Conservation (phyloP, 495 filamentous ascomycete species). For the Cercophora samala region DNA sequence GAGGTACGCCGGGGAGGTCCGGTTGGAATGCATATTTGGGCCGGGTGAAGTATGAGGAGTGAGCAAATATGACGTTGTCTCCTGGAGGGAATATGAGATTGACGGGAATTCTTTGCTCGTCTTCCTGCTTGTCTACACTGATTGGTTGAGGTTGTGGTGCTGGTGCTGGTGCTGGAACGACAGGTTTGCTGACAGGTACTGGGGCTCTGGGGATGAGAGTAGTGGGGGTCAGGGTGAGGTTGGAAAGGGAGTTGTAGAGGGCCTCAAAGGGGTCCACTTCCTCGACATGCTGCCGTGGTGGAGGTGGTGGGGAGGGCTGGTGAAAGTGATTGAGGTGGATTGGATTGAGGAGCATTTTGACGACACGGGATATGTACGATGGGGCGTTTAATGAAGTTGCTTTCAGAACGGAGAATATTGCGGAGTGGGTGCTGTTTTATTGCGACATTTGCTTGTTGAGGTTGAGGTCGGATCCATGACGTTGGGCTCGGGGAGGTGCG, state of each 20-base stretch:
- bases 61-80: conserved; percentile 28
- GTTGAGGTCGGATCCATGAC: not conserved
- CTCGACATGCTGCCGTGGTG: not conserved
- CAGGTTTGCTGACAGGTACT: not conserved
- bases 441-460: not conserved
- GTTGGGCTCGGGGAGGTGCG: not conserved
- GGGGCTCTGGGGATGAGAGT: not conserved
- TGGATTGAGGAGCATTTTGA: conserved; percentile 10
- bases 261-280: conserved; percentile 21
- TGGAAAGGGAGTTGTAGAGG: conserved; percentile 20
- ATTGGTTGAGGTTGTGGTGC: not conserved
- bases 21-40: not conserved
- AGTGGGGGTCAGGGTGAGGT: conserved; percentile 14
- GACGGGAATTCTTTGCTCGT: conserved; percentile 7
- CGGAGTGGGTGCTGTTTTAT: not conserved
- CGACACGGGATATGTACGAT: not conserved
- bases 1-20: conserved; percentile 19
- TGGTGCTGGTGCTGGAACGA: not conserved
- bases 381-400: not conserved
- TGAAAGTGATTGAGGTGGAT: not conserved
- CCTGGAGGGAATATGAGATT: conserved; percentile 23
- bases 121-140: not conserved
- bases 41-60: conserved; percentile 25
- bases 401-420: not conserved
- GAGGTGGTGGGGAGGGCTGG: not conserved